These are phyloP conservation scores for Cryptosporidium sp. DNA, from an alignment of 169 alveolate genomes.

Conservation along the genomic window DNA sequence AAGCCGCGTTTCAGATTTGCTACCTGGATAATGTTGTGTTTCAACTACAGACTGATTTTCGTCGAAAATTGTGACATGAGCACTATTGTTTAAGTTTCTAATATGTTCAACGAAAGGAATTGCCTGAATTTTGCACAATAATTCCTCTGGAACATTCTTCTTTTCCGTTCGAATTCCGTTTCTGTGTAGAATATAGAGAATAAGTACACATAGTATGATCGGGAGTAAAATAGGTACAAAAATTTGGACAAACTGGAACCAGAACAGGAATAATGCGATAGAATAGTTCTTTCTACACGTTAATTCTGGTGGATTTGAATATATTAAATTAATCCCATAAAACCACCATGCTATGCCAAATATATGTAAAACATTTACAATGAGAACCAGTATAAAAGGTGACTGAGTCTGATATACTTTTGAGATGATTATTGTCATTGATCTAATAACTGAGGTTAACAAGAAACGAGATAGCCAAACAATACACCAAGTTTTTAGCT, in stretches of 20 bases:
- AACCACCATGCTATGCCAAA: conserved; percentile 74
- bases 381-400: conserved; percentile 15
- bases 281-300: conserved; percentile 44
- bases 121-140: conserved; percentile 59
- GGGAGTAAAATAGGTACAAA: conserved; percentile 64
- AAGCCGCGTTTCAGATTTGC: background rate
- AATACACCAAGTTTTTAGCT: conserved; percentile 67
- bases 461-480: conserved; percentile 69
- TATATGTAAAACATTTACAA: conserved; percentile 24
- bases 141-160: conserved; percentile 53
- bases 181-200: conserved; percentile 57
- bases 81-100: conserved; percentile 19
- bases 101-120: conserved; percentile 55
- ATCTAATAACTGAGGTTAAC: conserved; percentile 48
- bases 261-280: conserved; percentile 48
- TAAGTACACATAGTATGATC: conserved; percentile 27
- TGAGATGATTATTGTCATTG: conserved; percentile 8
- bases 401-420: conserved; percentile 28
- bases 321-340: conserved; percentile 64
- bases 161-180: conserved; percentile 47
- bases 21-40: background rate
- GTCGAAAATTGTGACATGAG: conserved; percentile 46
- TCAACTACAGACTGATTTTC: conserved; percentile 36
- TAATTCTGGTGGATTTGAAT: conserved; percentile 54
- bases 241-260: conserved; percentile 68